Percentiles rank a stretch among this genome's conserved stretches.
These are phyloP conservation scores for Termitomyces sp. DNA, from an alignment of 768 basidiomycete species.

Conservation along the genomic window DNA sequence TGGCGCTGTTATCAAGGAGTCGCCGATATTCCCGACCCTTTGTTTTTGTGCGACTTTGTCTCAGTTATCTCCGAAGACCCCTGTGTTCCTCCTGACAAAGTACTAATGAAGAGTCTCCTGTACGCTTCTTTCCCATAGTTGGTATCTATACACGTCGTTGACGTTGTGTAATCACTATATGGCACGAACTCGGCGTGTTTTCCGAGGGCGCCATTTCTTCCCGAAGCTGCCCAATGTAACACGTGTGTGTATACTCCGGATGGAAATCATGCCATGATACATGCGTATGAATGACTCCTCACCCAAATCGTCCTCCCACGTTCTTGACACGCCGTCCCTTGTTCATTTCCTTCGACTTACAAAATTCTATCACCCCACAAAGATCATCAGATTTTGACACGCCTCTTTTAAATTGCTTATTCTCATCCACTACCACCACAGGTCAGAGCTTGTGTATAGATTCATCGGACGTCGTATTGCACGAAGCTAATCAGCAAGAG, in stretches of 20 bases:
- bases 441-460: not conserved
- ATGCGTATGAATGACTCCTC: not conserved
- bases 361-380: too few relatives aligned
- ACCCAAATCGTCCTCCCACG: not conserved
- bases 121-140: not conserved
- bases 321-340: conserved; percentile 26
- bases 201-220: conserved; percentile 38
- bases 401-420: too few relatives aligned
- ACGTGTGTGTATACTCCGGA: conserved; percentile 15
- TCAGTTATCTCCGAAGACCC: not conserved
- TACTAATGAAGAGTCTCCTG: not conserved
- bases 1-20: not conserved
- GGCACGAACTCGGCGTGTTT: conserved; percentile 66
- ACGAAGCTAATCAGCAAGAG: not conserved
- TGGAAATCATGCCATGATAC: not conserved
- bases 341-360: conserved; percentile 25
- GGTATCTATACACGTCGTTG: not conserved
- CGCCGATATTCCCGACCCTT: not conserved
- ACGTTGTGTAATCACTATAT: conserved; percentile 45
- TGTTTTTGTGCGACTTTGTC: not conserved
- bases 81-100: not conserved
- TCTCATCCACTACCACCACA: too few relatives aligned
- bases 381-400: too few relatives aligned
- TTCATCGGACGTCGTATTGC: not conserved
- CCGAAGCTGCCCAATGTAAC: conserved; percentile 33